Evolutionary conservation across 2,329 filamentous ascomycete species (phyloP), one percentile per base, ranked within the genome.

Genomic region (Mycosphaerella arachidis): DNA sequence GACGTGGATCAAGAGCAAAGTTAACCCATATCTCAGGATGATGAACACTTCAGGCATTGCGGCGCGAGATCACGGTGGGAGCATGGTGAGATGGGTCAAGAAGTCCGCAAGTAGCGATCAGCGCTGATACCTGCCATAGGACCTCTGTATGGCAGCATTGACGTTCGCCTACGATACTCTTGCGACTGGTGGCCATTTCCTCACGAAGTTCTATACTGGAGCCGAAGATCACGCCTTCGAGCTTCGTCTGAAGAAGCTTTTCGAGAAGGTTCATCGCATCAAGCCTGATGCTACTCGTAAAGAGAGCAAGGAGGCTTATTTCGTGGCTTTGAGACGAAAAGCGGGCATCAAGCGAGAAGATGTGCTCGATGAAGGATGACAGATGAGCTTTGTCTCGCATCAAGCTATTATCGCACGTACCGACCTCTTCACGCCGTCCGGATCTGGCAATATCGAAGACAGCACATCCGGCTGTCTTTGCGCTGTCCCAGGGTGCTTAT

Each of bases 161-260:
- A 81, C 82, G 13, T 99, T 99, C 76, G 87, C 89, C 54, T 90
- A 86, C 74, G 91, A 96, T 67, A 94, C 91, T 7, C 82, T 99
- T 24, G 87, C 85, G 67, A 77, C 84, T 3, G 91, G 91, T 20
- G 94, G 95, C 1, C 89, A 96, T 73, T 96, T 99, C 68, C 84
- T 99, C 48, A 97, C 93, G 83, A 99, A 99, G 75, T 99, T 96
- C 76, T 99, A 97, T 74, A 91, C 96, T 74, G 94, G 94, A 3
- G 74, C 82, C 5, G 92, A 97, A 74, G 93, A 97, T 71, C 92
- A 90, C 75, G 79, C 78, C 1, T 76, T 99, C 10, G 91, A 97
- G 77, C 80, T 77, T 62, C 84, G 85, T 67, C 79, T 99, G 45
- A 90, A 84, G 72, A 84, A 82, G 53, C 78, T 96, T 68, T 99